Evolutionary conservation across 2,329 filamentous ascomycete species (phyloP), one percentile per base, ranked within the genome.

Genomic region (Aschersonia sp.): DNA sequence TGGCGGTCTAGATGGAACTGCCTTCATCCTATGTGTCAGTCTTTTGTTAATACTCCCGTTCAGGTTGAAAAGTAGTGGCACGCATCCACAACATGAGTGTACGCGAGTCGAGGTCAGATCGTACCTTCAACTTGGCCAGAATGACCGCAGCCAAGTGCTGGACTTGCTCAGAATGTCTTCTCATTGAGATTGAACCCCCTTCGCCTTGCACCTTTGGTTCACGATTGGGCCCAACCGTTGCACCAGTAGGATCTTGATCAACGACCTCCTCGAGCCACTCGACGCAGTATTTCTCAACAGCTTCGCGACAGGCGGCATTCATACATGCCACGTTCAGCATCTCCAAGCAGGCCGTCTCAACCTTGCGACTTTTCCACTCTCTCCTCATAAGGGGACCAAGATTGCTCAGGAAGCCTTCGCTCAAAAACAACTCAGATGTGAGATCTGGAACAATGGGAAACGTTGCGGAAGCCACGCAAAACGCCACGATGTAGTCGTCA

Each of bases 271-370:
- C 84, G 37, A 98, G 72, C 87, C 90, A 97, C 48, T 86, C 80
- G 33, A 78, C 72, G 63, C 90, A 95, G 59, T 94, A 81, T 62
- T 88, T 88, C 55, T 80, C 77, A 51, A 97, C 85, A 7, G 85
- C 84, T 54, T 89, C 85, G 29, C 92, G 79, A 58, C 89, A 97
- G 6, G 78, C 70, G 44, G 79, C 75, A 60, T 94, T 85, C 64
- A 95, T 85, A 64, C 88, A 96, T 6, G 90, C 89, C 10, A 87
- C 87, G 64, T 89, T 95, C 49, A 98, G 73, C 67, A 98, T 79
- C 58, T 96, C 86, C 55, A 98, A 66, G 44, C 87, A 84, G 3
- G 88, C 85, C 50, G 85, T 83, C 64, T 95, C 88, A 29, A 97
- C 83, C 57, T 87, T 87, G 54, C 78, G 76, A 60, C 84, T 90